Evolutionary conservation across 768 basidiomycete genomes (phyloP).

Genomic region (Pluteus cervinus): DNA sequence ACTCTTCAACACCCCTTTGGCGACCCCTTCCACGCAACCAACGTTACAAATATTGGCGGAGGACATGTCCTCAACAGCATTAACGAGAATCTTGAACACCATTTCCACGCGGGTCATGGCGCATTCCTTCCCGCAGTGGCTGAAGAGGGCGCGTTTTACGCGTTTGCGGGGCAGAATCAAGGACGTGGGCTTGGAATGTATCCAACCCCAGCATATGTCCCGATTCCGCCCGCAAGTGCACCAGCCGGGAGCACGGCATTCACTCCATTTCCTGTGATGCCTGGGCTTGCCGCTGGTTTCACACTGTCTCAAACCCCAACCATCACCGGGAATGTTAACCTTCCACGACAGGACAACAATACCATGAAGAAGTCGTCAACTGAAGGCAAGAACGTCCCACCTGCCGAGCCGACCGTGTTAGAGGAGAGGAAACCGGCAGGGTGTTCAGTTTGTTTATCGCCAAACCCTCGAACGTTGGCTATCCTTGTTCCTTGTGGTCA

Average conservation of each 20-base stretch:
- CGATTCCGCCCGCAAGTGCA: constrained; percentile 2
- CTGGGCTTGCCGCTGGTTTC: constrained; percentile 5
- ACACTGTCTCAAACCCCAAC: constrained; percentile 1
- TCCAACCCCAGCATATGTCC: constrained; percentile 11
- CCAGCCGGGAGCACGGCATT: constrained; percentile 3
- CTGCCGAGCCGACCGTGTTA: too few species aligned
- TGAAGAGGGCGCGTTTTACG: constrained; percentile 3
- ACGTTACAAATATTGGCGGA: constrained; percentile 13
- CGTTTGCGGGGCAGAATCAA: constrained; percentile 3
- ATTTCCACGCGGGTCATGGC: constrained; percentile 36
- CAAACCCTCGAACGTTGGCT: constrained; percentile 41
- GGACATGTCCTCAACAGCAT: constrained; percentile 27
- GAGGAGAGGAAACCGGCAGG: constrained; percentile 26
- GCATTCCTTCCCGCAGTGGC: too few species aligned
- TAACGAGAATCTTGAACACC: constrained; percentile 35
- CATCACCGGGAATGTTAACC: background rate
- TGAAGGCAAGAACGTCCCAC: background rate
- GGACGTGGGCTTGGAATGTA: constrained; percentile 5
- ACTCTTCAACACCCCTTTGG: constrained; percentile 21
- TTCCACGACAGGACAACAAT: constrained; percentile 2
- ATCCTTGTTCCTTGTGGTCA: constrained; percentile 73
- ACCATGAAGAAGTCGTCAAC: background rate
- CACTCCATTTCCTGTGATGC: constrained; percentile 5
- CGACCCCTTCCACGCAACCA: constrained; percentile 32
- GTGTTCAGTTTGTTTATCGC: constrained; percentile 62